Base-by-base conservation (phyloP, 2,329 filamentous ascomycete species). In the Aspergillus luchuensis region DNA sequence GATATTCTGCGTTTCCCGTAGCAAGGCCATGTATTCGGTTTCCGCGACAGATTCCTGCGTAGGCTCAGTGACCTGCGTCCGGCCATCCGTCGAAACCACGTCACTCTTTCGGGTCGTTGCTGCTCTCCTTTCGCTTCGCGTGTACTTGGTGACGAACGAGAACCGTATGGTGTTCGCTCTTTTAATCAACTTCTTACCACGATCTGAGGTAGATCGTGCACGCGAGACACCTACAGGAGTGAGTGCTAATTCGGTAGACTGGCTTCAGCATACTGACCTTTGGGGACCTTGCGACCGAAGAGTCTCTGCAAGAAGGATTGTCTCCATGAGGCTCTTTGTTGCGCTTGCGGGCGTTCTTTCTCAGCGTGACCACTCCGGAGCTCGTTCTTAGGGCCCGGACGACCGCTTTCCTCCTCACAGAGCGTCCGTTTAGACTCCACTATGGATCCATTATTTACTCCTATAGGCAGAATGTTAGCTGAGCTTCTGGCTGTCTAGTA, bases 141-240 rank as follows among this genome's bases (percentile, higher is more conserved):
- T 60, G 2, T 63, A 52, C 43, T 68, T 72, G 1, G 65, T 66
- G 10, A 71, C 67, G 17, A 72, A 68, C 15, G 71, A 71, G 50
- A 73, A 72, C 8, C 71, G 66, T 33, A 73, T 66, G 2, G 65
- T 72, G 38, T 72, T 71, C 45, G 66, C 69, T 52, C 67, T 64
- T 47, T 71, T 72, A 48, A 70, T 60, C 11, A 73, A 59, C 36
- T 66, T 71, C 30, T 68, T 72, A 55, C 69, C 62, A 39, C 63
- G 62, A 38, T 61, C 66, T 2, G 66, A 60, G 3, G 63, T 62
- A 8, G 71, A 66, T 19, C 62, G 66, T 21, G 69, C 60, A 25
- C 69, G 67, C 10, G 69, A 71, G 38, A 69, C 52, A 11, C 66
- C 71, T 72, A 13, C 33, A 10, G 39, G 8, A 19, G 36, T 67